A percentile compares a stretch with the other conserved stretches of the same genome.
phyloP scores from a whole-genome alignment of 768 basidiomycete species.

The Terana coerulea region DNA sequence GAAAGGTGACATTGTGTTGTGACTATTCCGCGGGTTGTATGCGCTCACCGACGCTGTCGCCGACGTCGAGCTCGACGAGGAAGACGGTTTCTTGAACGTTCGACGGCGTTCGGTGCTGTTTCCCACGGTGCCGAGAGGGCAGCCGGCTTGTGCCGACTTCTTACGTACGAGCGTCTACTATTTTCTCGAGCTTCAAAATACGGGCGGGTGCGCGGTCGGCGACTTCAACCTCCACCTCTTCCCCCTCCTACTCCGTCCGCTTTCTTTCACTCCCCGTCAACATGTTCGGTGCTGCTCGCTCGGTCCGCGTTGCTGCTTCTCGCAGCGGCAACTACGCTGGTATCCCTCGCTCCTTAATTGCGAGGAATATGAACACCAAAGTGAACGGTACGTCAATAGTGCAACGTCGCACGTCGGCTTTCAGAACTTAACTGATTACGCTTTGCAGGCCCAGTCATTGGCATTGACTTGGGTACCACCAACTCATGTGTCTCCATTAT shows the following conservation, averaged over 20 bases:
- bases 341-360: conserved; percentile 68
- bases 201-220: conserved; percentile 5
- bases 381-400: conserved; percentile 70
- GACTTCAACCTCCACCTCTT: conserved; percentile 13
- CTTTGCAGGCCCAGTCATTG: conserved; percentile 70
- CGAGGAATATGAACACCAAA: conserved; percentile 95
- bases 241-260: conserved; percentile 8
- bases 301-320: conserved; percentile 52
- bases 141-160: conserved; percentile 11
- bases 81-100: conserved; percentile 6
- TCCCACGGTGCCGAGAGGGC: not conserved
- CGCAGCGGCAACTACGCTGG: conserved; percentile 64
- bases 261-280: conserved; percentile 37
- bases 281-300: conserved; percentile 75
- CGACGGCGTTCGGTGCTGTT: conserved; percentile 4
- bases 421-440: not conserved
- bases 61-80: conserved; percentile 3
- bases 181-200: conserved; percentile 12
- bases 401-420: no score
- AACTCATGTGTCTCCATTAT: conserved; percentile 92
- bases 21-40: not conserved
- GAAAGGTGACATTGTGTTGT: conserved; percentile 1
- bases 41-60: conserved; percentile 8
- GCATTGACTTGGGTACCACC: conserved; percentile 95
- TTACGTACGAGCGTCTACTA: conserved; percentile 14